These are phyloP conservation scores for Boletus edulis DNA, from an alignment of 768 basidiomycete genomes.

Conservation along the genomic window DNA sequence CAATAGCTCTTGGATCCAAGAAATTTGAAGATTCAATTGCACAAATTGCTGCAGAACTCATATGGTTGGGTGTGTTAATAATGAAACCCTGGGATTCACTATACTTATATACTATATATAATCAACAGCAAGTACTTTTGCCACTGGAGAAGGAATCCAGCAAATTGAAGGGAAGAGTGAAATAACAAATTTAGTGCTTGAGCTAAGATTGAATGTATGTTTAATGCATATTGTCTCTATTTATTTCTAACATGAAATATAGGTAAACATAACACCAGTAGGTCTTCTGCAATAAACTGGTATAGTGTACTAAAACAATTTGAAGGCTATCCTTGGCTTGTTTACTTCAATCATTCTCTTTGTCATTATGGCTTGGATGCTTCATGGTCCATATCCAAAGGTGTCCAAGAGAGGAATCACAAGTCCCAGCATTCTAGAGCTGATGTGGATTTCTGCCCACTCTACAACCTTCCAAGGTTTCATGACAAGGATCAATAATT, in stretches of 20 bases:
- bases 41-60: neutral
- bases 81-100: too few species aligned
- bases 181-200: neutral
- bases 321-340: neutral
- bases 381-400: neutral
- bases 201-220: neutral
- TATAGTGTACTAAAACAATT: neutral
- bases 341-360: neutral
- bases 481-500: neutral
- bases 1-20: neutral
- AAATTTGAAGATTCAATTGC: slow-evolving; percentile 7
- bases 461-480: neutral
- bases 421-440: neutral
- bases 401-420: neutral
- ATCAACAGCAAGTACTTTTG: neutral
- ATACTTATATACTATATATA: too few species aligned
- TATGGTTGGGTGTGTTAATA: slow-evolving; percentile 7
- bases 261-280: neutral
- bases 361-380: neutral
- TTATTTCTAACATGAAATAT: neutral
- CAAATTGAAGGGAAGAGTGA: neutral
- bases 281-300: neutral
- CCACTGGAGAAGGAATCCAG: neutral
- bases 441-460: neutral
- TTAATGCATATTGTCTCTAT: neutral